A percentile compares a stretch with the other conserved stretches of the same genome.
Conservation (phyloP, 2,329 filamentous ascomycete species). For the Coniochaeta ligniaria region DNA sequence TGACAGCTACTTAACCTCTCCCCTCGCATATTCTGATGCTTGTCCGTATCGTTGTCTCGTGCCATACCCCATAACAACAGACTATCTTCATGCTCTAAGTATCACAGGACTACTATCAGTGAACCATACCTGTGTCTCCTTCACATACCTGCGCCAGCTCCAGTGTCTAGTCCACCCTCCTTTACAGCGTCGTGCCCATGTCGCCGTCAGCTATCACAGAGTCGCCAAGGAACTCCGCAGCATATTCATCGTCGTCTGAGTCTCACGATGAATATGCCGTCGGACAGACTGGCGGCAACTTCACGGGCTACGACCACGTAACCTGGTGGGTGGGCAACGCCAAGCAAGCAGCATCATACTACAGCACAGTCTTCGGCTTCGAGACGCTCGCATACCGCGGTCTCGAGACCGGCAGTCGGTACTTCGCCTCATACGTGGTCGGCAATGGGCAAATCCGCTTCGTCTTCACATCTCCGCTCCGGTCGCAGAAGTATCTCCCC, state of each 20-base stretch:
- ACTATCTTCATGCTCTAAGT: not conserved
- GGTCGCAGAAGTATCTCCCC: conserved; percentile 48
- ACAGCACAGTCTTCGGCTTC: conserved; percentile 83
- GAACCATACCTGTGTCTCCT: not conserved
- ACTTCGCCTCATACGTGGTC: conserved; percentile 77
- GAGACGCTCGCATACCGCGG: conserved; percentile 74
- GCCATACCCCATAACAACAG: not conserved
- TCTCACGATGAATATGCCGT: conserved; percentile 47
- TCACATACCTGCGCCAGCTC: not conserved
- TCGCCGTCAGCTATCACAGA: conserved; percentile 51
- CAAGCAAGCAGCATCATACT: conserved; percentile 88
- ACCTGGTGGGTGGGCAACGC: conserved; percentile 97
- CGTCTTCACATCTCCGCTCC: conserved; percentile 75
- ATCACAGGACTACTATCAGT: not conserved
- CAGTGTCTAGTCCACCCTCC: not conserved
- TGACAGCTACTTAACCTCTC: not conserved
- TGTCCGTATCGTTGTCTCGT: not conserved
- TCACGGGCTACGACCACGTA: conserved; percentile 85
- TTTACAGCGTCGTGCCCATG: conserved; percentile 33
- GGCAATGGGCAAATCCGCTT: conserved; percentile 71
- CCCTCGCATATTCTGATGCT: not conserved
- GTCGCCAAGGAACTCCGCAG: conserved; percentile 36
- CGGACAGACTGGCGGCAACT: conserved; percentile 41
- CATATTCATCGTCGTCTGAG: conserved; percentile 28
- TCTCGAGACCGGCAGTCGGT: conserved; percentile 79